Percentiles rank a stretch among this genome's conserved stretches.
phyloP scores from a whole-genome alignment of 2,329 filamentous ascomycete species.

The Microdochium nivale region DNA sequence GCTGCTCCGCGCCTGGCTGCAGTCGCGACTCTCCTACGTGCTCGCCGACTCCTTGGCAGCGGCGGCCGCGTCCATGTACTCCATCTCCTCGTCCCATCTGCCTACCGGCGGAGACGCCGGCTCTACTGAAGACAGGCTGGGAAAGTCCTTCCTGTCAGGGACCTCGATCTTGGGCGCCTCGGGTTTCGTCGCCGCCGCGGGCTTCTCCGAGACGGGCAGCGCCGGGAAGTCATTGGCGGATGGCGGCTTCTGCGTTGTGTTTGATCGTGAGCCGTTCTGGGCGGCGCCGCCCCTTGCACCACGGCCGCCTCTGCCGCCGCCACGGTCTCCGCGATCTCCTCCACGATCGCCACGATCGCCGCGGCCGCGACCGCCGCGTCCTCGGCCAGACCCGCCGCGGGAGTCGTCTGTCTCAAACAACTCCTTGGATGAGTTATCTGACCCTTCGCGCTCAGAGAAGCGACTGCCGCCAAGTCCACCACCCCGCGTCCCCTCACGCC shows the following conservation, averaged over 20 bases:
- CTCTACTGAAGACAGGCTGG: conserved; percentile 10
- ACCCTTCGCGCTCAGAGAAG: conserved; percentile 24
- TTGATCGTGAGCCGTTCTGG: conserved; percentile 3
- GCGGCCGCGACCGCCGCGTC: conserved; percentile 16
- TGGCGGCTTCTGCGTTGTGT: conserved; percentile 18
- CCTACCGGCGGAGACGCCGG: conserved; percentile 29
- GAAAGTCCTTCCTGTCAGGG: conserved; percentile 9
- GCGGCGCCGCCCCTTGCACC: too few relatives aligned
- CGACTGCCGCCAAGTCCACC: conserved; percentile 32
- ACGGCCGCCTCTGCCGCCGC: too few relatives aligned
- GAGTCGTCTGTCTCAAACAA: background rate
- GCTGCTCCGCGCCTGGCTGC: background rate
- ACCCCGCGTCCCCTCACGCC: conserved; percentile 25
- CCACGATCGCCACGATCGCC: conserved; percentile 3
- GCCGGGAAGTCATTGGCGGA: conserved; percentile 30
- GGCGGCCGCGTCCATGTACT: conserved; percentile 32
- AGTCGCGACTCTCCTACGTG: background rate
- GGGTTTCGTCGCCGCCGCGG: conserved; percentile 4
- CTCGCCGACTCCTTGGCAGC: background rate
- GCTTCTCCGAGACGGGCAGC: conserved; percentile 19
- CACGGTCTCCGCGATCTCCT: conserved; percentile 14
- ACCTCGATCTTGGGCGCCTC: conserved; percentile 7
- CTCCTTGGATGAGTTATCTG: background rate
- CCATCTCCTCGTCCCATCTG: conserved; percentile 53
- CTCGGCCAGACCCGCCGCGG: background rate